A percentile compares a stretch with the other conserved stretches of the same genome.
phyloP scores from a whole-genome alignment of 768 basidiomycete species.

The Galerina sulciceps region DNA sequence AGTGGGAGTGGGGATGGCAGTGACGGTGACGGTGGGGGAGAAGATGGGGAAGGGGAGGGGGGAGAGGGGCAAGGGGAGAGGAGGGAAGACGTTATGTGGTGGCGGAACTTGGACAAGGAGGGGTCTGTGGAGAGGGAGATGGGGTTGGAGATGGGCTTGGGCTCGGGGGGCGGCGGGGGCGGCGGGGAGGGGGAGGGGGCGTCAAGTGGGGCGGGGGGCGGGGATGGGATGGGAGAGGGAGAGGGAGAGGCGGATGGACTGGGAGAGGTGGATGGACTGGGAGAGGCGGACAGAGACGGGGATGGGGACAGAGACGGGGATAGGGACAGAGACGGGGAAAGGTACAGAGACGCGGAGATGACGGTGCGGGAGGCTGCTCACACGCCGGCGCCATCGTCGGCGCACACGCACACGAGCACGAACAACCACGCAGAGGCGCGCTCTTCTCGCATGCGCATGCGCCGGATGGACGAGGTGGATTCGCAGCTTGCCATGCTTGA shows the following conservation, averaged over 20 bases:
- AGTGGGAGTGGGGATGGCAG: not conserved
- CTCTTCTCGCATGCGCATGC: too few relatives aligned
- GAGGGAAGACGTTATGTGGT: too few relatives aligned
- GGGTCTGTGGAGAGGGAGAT: not conserved
- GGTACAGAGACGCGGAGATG: too few relatives aligned
- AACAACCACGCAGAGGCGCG: too few relatives aligned
- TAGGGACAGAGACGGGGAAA: constrained; percentile 10
- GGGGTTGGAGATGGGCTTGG: constrained; percentile 11
- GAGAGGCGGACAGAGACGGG: not conserved
- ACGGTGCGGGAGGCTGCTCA: too few relatives aligned
- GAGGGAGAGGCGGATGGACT: constrained; percentile 11
- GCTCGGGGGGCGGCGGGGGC: not conserved
- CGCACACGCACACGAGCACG: too few relatives aligned
- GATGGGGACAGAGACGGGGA: not conserved
- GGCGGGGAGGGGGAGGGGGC: not conserved
- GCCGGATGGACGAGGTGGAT: too few relatives aligned
- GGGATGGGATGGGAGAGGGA: not conserved
- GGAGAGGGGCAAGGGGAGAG: constrained; percentile 3
- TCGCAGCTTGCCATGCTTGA: too few relatives aligned
- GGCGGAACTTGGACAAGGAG: not conserved
- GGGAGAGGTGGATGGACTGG: constrained; percentile 23
- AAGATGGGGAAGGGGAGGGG: constrained; percentile 18
- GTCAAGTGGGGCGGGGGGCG: too few relatives aligned
- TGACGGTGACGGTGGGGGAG: not conserved
- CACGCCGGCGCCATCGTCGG: too few relatives aligned